These are phyloP conservation scores for Volvox reticuliferus DNA, from an alignment of 139 green algal species.

Conservation along the genomic window DNA sequence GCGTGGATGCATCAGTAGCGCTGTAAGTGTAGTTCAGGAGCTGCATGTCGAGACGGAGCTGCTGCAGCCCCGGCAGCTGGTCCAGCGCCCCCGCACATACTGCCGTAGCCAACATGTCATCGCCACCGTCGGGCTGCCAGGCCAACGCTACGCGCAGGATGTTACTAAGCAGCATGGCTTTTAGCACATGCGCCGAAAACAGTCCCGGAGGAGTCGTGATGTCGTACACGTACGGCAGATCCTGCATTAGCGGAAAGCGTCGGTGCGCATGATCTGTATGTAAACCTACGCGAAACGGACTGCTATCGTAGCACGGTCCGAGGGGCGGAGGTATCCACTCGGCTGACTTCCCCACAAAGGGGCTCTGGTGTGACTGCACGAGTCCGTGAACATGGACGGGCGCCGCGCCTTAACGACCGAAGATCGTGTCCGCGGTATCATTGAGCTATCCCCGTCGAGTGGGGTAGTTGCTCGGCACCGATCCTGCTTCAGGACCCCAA, in stretches of 20 bases:
- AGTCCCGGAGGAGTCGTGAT: background rate
- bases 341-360: too few relatives aligned
- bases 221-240: constrained; percentile 23
- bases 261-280: too few relatives aligned
- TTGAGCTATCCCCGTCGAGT: too few relatives aligned
- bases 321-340: too few relatives aligned
- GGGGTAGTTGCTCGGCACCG: too few relatives aligned
- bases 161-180: constrained; percentile 26
- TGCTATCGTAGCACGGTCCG: too few relatives aligned
- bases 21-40: background rate
- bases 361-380: too few relatives aligned
- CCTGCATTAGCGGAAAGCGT: background rate
- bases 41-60: background rate
- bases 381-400: too few relatives aligned
- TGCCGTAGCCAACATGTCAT: background rate
- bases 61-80: background rate
- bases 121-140: constrained; percentile 3
- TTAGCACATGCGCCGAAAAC: background rate
- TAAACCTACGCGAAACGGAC: too few relatives aligned
- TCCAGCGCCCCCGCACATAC: background rate
- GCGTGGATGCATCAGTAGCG: background rate
- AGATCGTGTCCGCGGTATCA: too few relatives aligned
- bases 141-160: background rate
- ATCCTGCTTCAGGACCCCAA: too few relatives aligned
- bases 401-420: too few relatives aligned